These are phyloP conservation scores for Symbiodinium pilosum DNA, from an alignment of 73 alveolate species.

Conservation along the genomic window DNA sequence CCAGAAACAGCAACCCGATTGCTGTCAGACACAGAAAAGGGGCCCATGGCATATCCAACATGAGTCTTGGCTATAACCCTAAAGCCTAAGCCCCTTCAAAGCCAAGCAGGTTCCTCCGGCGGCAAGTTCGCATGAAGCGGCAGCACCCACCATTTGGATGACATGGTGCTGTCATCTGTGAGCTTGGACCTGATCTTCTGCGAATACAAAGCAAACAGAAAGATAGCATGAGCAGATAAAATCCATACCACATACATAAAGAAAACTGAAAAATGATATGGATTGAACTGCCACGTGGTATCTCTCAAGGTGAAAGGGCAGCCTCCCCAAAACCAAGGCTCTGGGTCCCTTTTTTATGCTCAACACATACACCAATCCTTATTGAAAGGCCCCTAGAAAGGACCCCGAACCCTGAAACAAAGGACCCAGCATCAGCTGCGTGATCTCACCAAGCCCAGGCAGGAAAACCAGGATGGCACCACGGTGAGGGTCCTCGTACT, in stretches of 20 bases:
- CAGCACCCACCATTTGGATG: conserved; percentile 95
- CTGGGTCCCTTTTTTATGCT: no score
- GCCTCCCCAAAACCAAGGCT: no score
- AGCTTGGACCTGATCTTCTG: conserved; percentile 59
- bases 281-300: no score
- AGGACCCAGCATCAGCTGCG: conserved; percentile 95
- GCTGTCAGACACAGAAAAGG: background rate
- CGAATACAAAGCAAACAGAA: no score
- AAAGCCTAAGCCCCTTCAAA: background rate
- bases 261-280: no score
- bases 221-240: no score
- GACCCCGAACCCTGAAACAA: no score
- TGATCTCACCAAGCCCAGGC: conserved; percentile 98
- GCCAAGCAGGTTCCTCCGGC: conserved; percentile 28
- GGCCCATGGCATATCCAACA: background rate
- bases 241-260: no score
- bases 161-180: conserved; percentile 94
- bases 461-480: conserved; percentile 97
- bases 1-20: background rate
- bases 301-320: no score
- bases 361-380: no score
- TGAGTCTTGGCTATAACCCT: background rate
- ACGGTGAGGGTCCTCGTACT: conserved; percentile 95
- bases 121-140: conserved; percentile 97
- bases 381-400: no score